A percentile compares a stretch with the other conserved stretches of the same genome.
These are phyloP conservation scores for Andrographis paniculata DNA, from an alignment of 305 asterid species.

Conservation along the genomic window DNA sequence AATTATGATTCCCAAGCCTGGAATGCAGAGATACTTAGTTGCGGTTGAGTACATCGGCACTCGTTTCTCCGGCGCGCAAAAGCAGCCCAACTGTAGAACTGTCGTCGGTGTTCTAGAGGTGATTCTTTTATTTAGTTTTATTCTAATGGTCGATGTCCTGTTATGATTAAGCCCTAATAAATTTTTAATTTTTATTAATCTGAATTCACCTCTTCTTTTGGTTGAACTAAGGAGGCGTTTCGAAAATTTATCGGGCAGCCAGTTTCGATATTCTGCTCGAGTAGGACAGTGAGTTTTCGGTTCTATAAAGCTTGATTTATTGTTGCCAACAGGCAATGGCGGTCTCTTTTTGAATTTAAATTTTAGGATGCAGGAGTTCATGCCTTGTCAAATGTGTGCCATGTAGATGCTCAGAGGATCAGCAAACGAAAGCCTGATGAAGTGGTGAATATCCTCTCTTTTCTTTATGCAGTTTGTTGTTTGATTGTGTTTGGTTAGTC, in stretches of 20 bases:
- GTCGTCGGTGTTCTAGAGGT: slow-evolving; percentile 84
- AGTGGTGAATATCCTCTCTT: slow-evolving; percentile 41
- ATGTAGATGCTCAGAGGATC: slow-evolving; percentile 88
- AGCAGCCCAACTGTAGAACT: slow-evolving; percentile 63
- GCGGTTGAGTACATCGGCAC: slow-evolving; percentile 90
- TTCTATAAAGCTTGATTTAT: not conserved
- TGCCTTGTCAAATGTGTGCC: slow-evolving; percentile 89
- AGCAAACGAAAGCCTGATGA: slow-evolving; percentile 93
- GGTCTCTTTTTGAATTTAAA: not conserved
- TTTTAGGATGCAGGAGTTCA: slow-evolving; percentile 92
- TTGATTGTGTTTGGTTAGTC: not conserved
- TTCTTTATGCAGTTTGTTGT: slow-evolving; percentile 3
- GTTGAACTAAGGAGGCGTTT: slow-evolving; percentile 54
- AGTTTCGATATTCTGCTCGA: slow-evolving; percentile 72
- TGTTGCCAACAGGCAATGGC: not conserved
- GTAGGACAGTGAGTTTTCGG: slow-evolving; percentile 75
- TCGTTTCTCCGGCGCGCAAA: slow-evolving; percentile 81
- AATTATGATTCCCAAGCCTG: slow-evolving; percentile 42
- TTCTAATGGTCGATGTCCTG: not conserved
- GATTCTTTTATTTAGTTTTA: slow-evolving; percentile 12
- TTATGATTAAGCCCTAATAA: not conserved
- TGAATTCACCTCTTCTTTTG: not conserved
- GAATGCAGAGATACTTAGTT: slow-evolving; percentile 54
- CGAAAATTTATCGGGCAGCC: slow-evolving; percentile 74
- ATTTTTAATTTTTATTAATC: not conserved